These are phyloP conservation scores for Nicotiana attenuata DNA, from an alignment of 257 asterid species.

Conservation along the genomic window DNA sequence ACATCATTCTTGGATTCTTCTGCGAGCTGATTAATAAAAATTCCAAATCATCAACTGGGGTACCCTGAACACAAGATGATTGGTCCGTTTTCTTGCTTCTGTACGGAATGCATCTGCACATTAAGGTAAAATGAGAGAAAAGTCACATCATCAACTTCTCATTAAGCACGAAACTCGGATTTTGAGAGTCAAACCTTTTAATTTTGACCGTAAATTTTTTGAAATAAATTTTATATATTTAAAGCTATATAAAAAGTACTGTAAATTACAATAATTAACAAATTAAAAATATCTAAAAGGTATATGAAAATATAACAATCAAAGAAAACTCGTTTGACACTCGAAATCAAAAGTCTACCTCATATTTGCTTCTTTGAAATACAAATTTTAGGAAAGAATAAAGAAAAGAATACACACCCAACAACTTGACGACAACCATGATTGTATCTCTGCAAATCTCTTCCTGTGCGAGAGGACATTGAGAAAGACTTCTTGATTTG, in stretches of 20 bases:
- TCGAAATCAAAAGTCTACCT: no score
- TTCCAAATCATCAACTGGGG: slow-evolving; percentile 56
- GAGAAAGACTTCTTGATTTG: slow-evolving; percentile 48
- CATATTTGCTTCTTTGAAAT: neutral
- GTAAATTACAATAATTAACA: no score
- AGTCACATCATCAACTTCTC: neutral
- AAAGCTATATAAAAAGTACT: no score
- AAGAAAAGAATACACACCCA: slow-evolving; percentile 41
- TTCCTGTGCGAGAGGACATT: slow-evolving; percentile 58
- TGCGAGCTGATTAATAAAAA: slow-evolving; percentile 89
- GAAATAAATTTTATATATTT: no score
- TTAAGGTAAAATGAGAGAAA: neutral
- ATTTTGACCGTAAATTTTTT: no score
- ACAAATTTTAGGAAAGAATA: neutral
- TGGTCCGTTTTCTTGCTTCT: slow-evolving; percentile 39
- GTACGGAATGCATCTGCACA: slow-evolving; percentile 83
- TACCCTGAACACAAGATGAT: slow-evolving; percentile 29
- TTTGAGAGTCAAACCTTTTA: no score
- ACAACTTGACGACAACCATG: slow-evolving; percentile 69
- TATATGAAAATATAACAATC: no score
- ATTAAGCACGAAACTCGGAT: no score
- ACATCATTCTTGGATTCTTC: slow-evolving; percentile 84
- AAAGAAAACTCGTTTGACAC: no score
- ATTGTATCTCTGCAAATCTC: slow-evolving; percentile 69
- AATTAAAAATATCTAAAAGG: no score